Percentiles rank a stretch among this genome's conserved stretches.
Evolutionary conservation across 257 asterid species (phyloP).

Genomic region (Mentha longifolia): DNA sequence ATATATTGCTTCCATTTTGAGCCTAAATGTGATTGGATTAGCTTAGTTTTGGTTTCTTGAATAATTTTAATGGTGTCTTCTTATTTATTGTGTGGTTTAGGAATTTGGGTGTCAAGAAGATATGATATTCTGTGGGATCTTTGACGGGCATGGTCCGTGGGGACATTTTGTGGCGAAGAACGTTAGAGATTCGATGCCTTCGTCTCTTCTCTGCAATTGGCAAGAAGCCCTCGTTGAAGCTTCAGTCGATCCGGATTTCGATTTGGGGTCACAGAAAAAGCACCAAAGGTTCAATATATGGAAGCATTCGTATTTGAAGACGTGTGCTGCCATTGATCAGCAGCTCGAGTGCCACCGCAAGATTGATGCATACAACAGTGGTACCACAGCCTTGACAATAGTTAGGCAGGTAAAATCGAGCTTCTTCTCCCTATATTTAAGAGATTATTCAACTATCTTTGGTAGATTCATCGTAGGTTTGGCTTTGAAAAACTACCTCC

Average conservation of each 20-base stretch:
- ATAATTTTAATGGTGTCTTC: neutral
- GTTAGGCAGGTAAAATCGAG: constrained; percentile 74
- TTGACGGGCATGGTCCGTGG: constrained; percentile 99
- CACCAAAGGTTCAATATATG: constrained; percentile 63
- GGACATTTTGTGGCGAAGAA: constrained; percentile 90
- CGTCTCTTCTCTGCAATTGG: constrained; percentile 78
- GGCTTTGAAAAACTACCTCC: neutral
- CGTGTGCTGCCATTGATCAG: constrained; percentile 90
- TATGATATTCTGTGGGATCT: constrained; percentile 92
- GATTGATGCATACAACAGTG: constrained; percentile 80
- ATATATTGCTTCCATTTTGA: constrained; percentile 1
- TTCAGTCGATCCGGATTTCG: constrained; percentile 55
- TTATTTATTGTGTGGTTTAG: constrained; percentile 33
- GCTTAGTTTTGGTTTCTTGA: neutral
- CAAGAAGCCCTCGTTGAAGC: constrained; percentile 75
- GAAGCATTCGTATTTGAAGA: constrained; percentile 80
- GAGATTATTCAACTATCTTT: neutral
- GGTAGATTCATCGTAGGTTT: neutral
- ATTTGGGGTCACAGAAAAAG: constrained; percentile 57
- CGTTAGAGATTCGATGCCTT: constrained; percentile 78
- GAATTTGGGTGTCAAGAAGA: constrained; percentile 97
- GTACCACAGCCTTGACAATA: constrained; percentile 84
- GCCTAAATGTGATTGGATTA: no score
- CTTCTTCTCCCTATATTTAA: neutral
- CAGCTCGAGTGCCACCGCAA: constrained; percentile 72